Conservation (phyloP, 2,329 filamentous ascomycete species). For the Monosporascus sp. region DNA sequence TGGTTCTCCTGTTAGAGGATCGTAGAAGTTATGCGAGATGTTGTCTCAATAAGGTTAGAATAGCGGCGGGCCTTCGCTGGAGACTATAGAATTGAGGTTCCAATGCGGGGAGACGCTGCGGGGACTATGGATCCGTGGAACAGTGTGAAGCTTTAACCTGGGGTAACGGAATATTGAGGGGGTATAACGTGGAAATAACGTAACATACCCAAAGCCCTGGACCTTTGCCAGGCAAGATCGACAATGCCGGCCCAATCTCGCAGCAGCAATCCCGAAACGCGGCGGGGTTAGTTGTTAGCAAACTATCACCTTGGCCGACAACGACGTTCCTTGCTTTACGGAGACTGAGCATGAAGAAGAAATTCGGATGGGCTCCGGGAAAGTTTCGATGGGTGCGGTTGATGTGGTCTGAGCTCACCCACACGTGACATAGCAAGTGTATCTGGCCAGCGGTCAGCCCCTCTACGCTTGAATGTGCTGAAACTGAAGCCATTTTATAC, state of each 20-base stretch:
- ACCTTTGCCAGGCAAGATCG: not conserved
- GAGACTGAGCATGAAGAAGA: too few relatives aligned
- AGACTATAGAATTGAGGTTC: not conserved
- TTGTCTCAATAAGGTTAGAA: not conserved
- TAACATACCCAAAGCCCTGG: not conserved
- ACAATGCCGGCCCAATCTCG: not conserved
- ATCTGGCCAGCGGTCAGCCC: too few relatives aligned
- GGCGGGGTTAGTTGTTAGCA: too few relatives aligned
- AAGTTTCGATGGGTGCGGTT: too few relatives aligned
- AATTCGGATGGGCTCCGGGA: too few relatives aligned
- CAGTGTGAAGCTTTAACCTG: not conserved
- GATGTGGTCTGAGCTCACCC: too few relatives aligned
- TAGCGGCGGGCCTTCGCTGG: not conserved
- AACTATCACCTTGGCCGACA: too few relatives aligned
- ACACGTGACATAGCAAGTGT: too few relatives aligned
- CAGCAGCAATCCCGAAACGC: not conserved
- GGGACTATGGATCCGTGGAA: not conserved
- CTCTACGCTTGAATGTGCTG: too few relatives aligned
- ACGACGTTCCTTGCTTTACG: too few relatives aligned
- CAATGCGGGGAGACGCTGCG: not conserved
- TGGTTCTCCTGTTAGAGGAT: not conserved
- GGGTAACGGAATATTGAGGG: not conserved
- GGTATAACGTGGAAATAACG: not conserved
- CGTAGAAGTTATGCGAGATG: not conserved
- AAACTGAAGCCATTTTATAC: too few relatives aligned